phyloP scores from a whole-genome alignment of 176 grass and related monocot species.

The Oryza coarctata region DNA sequence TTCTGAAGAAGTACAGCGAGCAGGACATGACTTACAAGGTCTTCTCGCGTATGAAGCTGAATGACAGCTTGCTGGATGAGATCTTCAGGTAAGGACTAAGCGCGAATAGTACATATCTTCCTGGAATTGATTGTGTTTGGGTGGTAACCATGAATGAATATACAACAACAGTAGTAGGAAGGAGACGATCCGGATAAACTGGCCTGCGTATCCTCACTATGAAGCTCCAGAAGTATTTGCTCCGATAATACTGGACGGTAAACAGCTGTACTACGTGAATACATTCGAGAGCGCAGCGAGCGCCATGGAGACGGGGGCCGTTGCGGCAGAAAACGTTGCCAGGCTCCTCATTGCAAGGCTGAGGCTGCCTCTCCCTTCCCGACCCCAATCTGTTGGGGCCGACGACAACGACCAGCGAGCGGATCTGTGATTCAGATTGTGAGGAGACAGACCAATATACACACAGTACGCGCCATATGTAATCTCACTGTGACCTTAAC shows the following conservation, averaged over 20 bases:
- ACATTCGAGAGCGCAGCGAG: constrained; percentile 86
- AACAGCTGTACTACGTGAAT: constrained; percentile 95
- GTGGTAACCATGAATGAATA: neutral
- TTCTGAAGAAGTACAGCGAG: constrained; percentile 70
- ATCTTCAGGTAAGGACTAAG: constrained; percentile 64
- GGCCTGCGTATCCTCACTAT: constrained; percentile 91
- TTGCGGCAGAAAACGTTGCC: constrained; percentile 82
- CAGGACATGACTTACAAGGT: constrained; percentile 79
- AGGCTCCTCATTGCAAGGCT: constrained; percentile 81
- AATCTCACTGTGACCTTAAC: too few species aligned
- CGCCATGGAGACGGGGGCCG: constrained; percentile 74
- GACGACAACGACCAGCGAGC: neutral
- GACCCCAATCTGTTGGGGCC: neutral
- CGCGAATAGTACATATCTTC: too few species aligned
- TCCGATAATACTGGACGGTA: constrained; percentile 73
- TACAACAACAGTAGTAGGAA: constrained; percentile 48
- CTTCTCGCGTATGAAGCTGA: constrained; percentile 64
- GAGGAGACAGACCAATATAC: too few species aligned
- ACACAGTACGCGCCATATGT: too few species aligned
- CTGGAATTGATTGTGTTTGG: neutral
- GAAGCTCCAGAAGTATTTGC: constrained; percentile 76
- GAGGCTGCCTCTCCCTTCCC: constrained; percentile 38
- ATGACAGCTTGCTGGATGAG: constrained; percentile 62
- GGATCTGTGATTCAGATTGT: neutral
- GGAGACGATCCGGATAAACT: constrained; percentile 75